phyloP scores from a whole-genome alignment of 2,329 filamentous ascomycete genomes.

The Chaetomiaceae sp. region DNA sequence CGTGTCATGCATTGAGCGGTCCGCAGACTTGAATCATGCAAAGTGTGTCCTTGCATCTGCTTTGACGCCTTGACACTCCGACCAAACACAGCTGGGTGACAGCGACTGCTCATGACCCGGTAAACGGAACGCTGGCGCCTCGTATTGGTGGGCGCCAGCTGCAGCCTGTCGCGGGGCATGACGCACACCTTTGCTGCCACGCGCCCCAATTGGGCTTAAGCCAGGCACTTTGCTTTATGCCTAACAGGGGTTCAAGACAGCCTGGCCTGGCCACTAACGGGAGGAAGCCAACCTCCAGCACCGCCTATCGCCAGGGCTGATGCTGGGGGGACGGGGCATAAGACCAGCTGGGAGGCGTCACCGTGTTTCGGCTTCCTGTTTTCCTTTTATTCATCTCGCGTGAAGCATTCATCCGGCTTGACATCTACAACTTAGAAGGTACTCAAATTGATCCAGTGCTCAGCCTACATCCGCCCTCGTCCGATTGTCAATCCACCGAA shows the following conservation, averaged over 20 bases:
- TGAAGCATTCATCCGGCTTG: neutral
- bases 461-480: too few relatives aligned
- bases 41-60: too few relatives aligned
- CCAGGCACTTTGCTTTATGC: slow-evolving; percentile 10
- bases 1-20: neutral
- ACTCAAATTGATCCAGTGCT: too few relatives aligned
- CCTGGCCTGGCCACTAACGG: neutral
- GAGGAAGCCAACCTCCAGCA: neutral
- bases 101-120: too few relatives aligned
- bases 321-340: neutral
- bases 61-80: too few relatives aligned
- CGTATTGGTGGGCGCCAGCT: slow-evolving; percentile 7
- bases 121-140: slow-evolving; percentile 3
- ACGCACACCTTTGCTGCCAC: slow-evolving; percentile 1
- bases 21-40: too few relatives aligned
- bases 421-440: too few relatives aligned
- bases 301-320: slow-evolving; percentile 6
- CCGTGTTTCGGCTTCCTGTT: too few relatives aligned
- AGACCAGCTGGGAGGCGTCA: too few relatives aligned
- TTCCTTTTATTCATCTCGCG: too few relatives aligned
- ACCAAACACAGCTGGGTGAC: too few relatives aligned
- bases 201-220: slow-evolving; percentile 10
- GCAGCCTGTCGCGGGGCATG: slow-evolving; percentile 6
- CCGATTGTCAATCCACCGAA: too few relatives aligned
- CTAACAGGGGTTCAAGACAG: slow-evolving; percentile 1